phyloP scores from a whole-genome alignment of 2,329 filamentous ascomycete genomes.

The Penicillium oxalicum region DNA sequence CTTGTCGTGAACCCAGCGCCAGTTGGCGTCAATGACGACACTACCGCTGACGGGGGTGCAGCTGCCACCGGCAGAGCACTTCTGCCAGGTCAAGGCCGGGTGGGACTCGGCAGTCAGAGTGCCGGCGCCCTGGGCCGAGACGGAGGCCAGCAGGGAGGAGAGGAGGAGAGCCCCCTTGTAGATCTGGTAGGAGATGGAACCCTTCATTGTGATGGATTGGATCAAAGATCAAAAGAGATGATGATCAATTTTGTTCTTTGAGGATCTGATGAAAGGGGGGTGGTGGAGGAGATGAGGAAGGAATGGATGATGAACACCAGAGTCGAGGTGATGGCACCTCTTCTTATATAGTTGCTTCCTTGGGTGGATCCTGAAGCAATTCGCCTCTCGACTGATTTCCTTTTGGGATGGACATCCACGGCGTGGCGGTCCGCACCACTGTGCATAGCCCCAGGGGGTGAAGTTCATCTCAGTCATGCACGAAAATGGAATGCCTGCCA shows the following conservation, averaged over 20 bases:
- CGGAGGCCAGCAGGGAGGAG: slow-evolving; percentile 21
- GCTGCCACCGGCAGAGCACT: slow-evolving; percentile 46
- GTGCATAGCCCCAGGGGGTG: neutral
- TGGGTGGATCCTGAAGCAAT: slow-evolving; percentile 1
- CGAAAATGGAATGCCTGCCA: slow-evolving; percentile 10
- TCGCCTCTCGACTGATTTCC: neutral
- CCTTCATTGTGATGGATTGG: slow-evolving; percentile 5
- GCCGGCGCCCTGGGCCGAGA: slow-evolving; percentile 28
- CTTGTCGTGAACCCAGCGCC: slow-evolving; percentile 52
- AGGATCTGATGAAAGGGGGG: neutral
- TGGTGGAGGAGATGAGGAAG: slow-evolving; percentile 1
- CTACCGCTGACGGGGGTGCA: slow-evolving; percentile 47
- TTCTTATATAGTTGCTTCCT: slow-evolving; percentile 10
- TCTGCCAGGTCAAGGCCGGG: slow-evolving; percentile 49
- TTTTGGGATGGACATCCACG: neutral
- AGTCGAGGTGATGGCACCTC: neutral
- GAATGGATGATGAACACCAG: neutral
- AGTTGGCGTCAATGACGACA: slow-evolving; percentile 54
- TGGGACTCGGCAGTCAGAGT: slow-evolving; percentile 35
- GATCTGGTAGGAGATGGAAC: slow-evolving; percentile 9
- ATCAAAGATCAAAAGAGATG: neutral
- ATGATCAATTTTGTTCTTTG: neutral
- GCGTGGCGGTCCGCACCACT: slow-evolving; percentile 12
- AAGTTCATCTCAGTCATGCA: neutral
- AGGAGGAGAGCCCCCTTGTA: slow-evolving; percentile 22